Evolutionary conservation across 805 yeast genomes (phyloP).

Genomic region (Ogataea nonfermentans): DNA sequence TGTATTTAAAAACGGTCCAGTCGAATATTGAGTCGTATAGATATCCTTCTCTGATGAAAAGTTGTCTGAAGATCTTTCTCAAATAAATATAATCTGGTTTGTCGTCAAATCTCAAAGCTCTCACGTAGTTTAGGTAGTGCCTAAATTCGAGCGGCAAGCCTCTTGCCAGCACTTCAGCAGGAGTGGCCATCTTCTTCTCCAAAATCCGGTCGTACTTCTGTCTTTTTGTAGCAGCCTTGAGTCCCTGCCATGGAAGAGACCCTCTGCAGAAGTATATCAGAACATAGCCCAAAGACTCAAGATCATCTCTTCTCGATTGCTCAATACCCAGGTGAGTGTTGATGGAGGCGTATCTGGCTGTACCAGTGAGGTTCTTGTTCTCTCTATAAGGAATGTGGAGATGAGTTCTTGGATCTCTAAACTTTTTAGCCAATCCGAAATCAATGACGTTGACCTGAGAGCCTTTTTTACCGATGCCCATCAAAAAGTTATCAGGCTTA

Average conservation of each 20-base stretch:
- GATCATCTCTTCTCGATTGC: slow-evolving; percentile 94
- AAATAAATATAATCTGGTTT: slow-evolving; percentile 91
- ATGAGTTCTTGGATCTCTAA: slow-evolving; percentile 90
- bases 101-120: slow-evolving; percentile 90
- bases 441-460: slow-evolving; percentile 92
- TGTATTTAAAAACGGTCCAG: slow-evolving; percentile 89
- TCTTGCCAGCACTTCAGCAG: slow-evolving; percentile 79
- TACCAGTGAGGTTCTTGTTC: slow-evolving; percentile 94
- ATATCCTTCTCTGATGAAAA: slow-evolving; percentile 83
- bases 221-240: slow-evolving; percentile 94
- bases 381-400: slow-evolving; percentile 95
- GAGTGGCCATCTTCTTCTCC: slow-evolving; percentile 91
- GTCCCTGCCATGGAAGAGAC: slow-evolving; percentile 97
- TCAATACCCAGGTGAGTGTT: slow-evolving; percentile 97
- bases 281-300: slow-evolving; percentile 93
- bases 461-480: slow-evolving; percentile 93
- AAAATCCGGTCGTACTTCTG: slow-evolving; percentile 95
- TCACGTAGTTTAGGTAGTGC: slow-evolving; percentile 82
- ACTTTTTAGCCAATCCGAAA: slow-evolving; percentile 91
- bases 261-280: slow-evolving; percentile 93
- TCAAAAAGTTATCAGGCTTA: slow-evolving; percentile 79
- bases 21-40: slow-evolving; percentile 93
- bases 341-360: slow-evolving; percentile 93
- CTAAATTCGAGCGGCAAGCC: slow-evolving; percentile 92
- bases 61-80: slow-evolving; percentile 84